Conservation (phyloP, 2,329 filamentous ascomycete species). For the Ceratocystis alfenasii region DNA sequence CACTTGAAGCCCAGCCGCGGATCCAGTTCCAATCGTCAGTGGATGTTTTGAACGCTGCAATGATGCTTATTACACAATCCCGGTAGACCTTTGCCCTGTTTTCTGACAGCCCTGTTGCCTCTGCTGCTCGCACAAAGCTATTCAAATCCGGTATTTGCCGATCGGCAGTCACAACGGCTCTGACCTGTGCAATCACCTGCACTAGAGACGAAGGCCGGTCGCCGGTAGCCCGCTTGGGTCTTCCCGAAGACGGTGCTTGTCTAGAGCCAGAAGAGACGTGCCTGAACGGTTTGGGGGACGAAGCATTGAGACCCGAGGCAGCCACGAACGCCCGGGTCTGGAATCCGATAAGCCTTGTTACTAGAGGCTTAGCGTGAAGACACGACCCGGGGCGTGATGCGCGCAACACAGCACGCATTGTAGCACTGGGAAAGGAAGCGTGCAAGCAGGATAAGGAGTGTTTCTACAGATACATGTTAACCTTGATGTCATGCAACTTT, state of each 20-base stretch:
- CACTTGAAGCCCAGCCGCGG: constrained; percentile 13
- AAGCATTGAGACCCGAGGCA: background rate
- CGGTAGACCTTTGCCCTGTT: constrained; percentile 16
- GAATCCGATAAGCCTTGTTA: background rate
- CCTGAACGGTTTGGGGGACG: background rate
- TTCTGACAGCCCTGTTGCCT: background rate
- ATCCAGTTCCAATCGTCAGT: constrained; percentile 16
- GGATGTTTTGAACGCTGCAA: constrained; percentile 12
- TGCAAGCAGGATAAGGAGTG: background rate
- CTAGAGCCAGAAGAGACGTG: no score
- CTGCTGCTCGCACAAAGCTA: constrained; percentile 13
- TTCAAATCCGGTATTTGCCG: constrained; percentile 12
- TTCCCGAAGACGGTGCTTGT: background rate
- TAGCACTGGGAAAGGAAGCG: background rate
- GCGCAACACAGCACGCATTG: constrained; percentile 2
- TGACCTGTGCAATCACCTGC: background rate
- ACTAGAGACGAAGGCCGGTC: background rate
- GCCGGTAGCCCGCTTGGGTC: background rate
- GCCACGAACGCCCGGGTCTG: background rate
- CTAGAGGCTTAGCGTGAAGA: background rate
- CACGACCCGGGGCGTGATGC: background rate
- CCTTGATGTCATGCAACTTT: background rate
- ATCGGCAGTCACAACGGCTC: background rate
- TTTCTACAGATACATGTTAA: background rate
- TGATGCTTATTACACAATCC: constrained; percentile 10